Evolutionary conservation across 176 grass and related monocot species (phyloP).

Genomic region (Triticum urartu): DNA sequence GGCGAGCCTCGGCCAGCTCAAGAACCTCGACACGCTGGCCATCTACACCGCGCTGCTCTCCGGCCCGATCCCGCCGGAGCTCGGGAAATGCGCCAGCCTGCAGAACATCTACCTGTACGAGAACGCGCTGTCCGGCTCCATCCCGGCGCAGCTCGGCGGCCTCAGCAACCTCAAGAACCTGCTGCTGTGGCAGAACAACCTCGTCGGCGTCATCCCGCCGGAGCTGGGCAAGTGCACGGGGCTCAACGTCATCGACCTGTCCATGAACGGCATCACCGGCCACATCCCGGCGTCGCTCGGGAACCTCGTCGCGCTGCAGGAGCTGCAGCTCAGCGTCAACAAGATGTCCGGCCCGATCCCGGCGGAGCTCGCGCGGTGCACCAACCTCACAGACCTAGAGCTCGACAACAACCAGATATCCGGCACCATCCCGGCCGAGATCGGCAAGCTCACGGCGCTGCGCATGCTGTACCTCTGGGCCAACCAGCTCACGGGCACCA

Average conservation of each 20-base stretch:
- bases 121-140: slow-evolving; percentile 67
- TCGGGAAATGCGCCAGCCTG: slow-evolving; percentile 54
- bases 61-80: slow-evolving; percentile 65
- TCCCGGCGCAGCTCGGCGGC: slow-evolving; percentile 65
- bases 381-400: slow-evolving; percentile 83
- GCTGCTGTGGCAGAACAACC: slow-evolving; percentile 79
- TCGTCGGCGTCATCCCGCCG: slow-evolving; percentile 83
- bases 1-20: slow-evolving; percentile 46
- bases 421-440: slow-evolving; percentile 54
- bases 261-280: slow-evolving; percentile 72
- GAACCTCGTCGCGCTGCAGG: slow-evolving; percentile 56
- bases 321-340: slow-evolving; percentile 80
- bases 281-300: slow-evolving; percentile 76
- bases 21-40: slow-evolving; percentile 63
- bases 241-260: slow-evolving; percentile 61
- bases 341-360: slow-evolving; percentile 65
- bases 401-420: slow-evolving; percentile 93
- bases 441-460: slow-evolving; percentile 49
- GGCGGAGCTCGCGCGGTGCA: slow-evolving; percentile 53
- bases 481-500: slow-evolving; percentile 61
- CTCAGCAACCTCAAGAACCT: slow-evolving; percentile 60
- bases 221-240: slow-evolving; percentile 54
- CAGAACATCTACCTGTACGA: slow-evolving; percentile 76
- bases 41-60: slow-evolving; percentile 77
- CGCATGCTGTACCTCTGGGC: slow-evolving; percentile 70